Conservation (phyloP, 768 basidiomycete genomes). For the Tricholoma terreum region DNA sequence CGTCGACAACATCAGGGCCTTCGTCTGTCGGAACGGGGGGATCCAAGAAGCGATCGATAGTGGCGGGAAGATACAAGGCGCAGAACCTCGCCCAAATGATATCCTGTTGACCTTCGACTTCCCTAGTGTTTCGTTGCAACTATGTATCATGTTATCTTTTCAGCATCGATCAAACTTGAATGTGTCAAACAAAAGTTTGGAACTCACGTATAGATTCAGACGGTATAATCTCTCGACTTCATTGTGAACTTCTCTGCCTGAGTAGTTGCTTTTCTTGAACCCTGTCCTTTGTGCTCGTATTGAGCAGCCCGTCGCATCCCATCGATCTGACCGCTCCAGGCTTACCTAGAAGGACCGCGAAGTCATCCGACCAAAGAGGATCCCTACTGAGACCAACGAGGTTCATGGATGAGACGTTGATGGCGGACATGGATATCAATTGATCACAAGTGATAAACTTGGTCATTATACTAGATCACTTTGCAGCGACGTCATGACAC, state of each 20-base stretch:
- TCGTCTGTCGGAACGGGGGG: slow-evolving; percentile 10
- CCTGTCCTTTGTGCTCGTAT: not conserved
- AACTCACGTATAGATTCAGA: slow-evolving; percentile 6
- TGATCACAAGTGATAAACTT: too few species aligned
- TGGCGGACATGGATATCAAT: too few species aligned
- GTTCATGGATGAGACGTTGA: too few species aligned
- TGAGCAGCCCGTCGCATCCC: too few species aligned
- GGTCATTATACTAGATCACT: too few species aligned
- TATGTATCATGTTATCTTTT: not conserved
- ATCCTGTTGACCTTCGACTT: slow-evolving; percentile 17
- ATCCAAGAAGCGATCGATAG: slow-evolving; percentile 21
- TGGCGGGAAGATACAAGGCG: slow-evolving; percentile 22
- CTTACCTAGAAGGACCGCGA: slow-evolving; percentile 9
- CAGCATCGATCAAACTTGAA: not conserved
- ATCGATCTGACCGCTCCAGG: not conserved
- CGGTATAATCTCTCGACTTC: slow-evolving; percentile 6
- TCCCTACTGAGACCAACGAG: not conserved
- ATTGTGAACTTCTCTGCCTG: not conserved
- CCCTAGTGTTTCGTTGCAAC: slow-evolving; percentile 4
- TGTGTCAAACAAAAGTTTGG: not conserved
- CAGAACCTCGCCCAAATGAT: slow-evolving; percentile 23
- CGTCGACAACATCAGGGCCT: slow-evolving; percentile 9
- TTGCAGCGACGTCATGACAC: too few species aligned
- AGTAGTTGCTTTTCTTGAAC: not conserved
- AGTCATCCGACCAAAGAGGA: slow-evolving; percentile 6